These are phyloP conservation scores for Ophiostoma ips DNA, from an alignment of 2,329 filamentous ascomycete species.

Conservation along the genomic window DNA sequence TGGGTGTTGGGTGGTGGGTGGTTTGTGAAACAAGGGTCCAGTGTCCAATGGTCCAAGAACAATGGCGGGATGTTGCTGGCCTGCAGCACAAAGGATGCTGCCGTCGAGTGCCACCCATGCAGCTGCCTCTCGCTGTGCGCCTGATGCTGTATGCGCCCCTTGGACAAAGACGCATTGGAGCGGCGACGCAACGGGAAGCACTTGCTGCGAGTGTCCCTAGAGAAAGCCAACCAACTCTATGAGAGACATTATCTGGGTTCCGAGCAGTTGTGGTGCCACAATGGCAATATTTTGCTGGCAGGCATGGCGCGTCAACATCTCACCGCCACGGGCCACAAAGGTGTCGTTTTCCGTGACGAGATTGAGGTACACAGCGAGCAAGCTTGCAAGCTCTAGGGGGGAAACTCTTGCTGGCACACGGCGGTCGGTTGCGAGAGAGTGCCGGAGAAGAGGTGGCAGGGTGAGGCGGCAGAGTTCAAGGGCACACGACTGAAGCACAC, in stretches of 20 bases:
- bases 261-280: background rate
- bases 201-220: background rate
- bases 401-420: background rate
- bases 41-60: too few relatives aligned
- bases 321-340: slow-evolving; percentile 1
- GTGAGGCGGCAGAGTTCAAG: background rate
- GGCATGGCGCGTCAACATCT: background rate
- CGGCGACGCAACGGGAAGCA: background rate
- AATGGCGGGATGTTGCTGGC: too few relatives aligned
- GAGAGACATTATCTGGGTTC: background rate
- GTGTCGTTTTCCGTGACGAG: background rate
- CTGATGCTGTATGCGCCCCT: too few relatives aligned
- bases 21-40: too few relatives aligned
- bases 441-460: too few relatives aligned
- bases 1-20: background rate
- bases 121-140: too few relatives aligned
- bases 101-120: too few relatives aligned
- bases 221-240: background rate
- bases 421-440: background rate
- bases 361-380: background rate
- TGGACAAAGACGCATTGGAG: too few relatives aligned
- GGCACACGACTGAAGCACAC: background rate
- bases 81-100: too few relatives aligned
- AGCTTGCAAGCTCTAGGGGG: background rate
- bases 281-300: background rate